Evolutionary conservation across 2,329 filamentous ascomycete species (phyloP).

Genomic region (Conoideocrella luteorostrata): DNA sequence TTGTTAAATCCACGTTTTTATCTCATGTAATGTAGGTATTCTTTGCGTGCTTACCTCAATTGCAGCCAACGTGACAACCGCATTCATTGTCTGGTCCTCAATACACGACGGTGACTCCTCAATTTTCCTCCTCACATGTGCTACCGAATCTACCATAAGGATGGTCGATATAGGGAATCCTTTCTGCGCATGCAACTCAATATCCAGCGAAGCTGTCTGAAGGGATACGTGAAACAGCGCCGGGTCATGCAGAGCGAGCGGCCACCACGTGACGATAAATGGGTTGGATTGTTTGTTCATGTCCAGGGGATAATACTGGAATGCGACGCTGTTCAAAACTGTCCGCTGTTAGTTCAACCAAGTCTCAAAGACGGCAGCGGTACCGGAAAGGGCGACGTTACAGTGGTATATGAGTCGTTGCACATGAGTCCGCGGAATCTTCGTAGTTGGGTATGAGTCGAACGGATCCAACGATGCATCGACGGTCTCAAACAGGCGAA

Average conservation of each 20-base stretch:
- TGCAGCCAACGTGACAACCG: slow-evolving; percentile 50
- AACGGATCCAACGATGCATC: slow-evolving; percentile 44
- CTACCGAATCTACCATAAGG: slow-evolving; percentile 51
- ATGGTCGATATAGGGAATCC: slow-evolving; percentile 48
- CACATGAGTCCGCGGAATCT: slow-evolving; percentile 42
- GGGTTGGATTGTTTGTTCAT: slow-evolving; percentile 46
- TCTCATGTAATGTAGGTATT: no score
- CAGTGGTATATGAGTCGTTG: slow-evolving; percentile 51
- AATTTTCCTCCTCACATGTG: slow-evolving; percentile 44
- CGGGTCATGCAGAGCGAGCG: slow-evolving; percentile 47
- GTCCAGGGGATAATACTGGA: slow-evolving; percentile 54
- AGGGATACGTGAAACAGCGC: slow-evolving; percentile 53
- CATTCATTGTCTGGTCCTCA: slow-evolving; percentile 49
- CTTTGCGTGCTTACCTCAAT: slow-evolving; percentile 41
- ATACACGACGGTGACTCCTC: slow-evolving; percentile 38
- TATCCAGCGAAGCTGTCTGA: slow-evolving; percentile 51
- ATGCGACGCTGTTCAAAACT: slow-evolving; percentile 53
- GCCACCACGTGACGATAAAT: slow-evolving; percentile 55
- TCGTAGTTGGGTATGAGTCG: slow-evolving; percentile 48
- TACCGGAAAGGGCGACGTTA: slow-evolving; percentile 28
- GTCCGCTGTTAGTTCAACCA: background rate
- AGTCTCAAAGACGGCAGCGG: background rate
- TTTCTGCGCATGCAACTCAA: slow-evolving; percentile 43
- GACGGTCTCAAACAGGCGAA: slow-evolving; percentile 15
- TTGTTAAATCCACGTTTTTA: background rate